Percentiles rank a stretch among this genome's conserved stretches.
These are phyloP conservation scores for Discostella pseudostelligera DNA, from an alignment of 108 stramenopile genomes.

Conservation along the genomic window DNA sequence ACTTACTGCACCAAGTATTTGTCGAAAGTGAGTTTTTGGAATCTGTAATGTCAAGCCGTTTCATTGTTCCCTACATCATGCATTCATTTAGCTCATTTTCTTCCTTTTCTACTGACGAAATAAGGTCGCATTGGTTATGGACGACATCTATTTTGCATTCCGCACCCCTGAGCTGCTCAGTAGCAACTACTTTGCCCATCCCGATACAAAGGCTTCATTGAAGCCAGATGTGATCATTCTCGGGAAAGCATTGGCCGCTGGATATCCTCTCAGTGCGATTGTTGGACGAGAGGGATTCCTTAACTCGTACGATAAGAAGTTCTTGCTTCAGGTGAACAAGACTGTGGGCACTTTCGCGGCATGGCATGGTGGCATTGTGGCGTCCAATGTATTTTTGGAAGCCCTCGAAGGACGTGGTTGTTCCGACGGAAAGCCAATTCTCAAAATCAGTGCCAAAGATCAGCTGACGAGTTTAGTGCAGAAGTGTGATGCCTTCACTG, in stretches of 20 bases:
- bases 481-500: constrained; percentile 46
- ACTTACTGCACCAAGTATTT: constrained; percentile 61
- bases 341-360: constrained; percentile 54
- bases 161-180: constrained; percentile 53
- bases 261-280: constrained; percentile 53
- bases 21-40: constrained; percentile 29
- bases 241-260: constrained; percentile 55
- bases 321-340: constrained; percentile 55
- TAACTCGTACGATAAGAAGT: constrained; percentile 58
- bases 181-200: constrained; percentile 47
- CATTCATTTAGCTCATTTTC: not conserved
- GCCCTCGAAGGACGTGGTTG: constrained; percentile 23
- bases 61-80: not conserved
- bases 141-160: constrained; percentile 63
- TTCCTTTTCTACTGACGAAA: not conserved
- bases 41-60: not conserved
- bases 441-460: constrained; percentile 19
- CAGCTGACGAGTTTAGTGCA: constrained; percentile 34
- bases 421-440: constrained; percentile 7
- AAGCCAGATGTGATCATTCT: constrained; percentile 55
- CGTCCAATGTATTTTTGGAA: constrained; percentile 56
- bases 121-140: constrained; percentile 40
- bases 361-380: constrained; percentile 59
- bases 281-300: constrained; percentile 45
- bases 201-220: constrained; percentile 37